Evolutionary conservation across 805 yeast genomes (phyloP).

Genomic region (Clavispora asparagi): DNA sequence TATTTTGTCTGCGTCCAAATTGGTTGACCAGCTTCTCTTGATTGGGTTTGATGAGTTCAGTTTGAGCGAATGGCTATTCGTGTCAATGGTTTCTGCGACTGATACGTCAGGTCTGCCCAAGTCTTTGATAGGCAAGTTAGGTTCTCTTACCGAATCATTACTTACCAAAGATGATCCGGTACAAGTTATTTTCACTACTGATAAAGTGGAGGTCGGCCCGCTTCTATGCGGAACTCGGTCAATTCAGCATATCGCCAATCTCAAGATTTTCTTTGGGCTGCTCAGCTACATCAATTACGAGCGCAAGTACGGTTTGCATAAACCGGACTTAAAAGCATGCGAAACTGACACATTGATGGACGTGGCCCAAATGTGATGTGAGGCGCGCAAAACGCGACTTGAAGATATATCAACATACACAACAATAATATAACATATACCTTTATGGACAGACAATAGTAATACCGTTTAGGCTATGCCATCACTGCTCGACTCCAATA

Average conservation of each 20-base stretch:
- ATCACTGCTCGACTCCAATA: background rate
- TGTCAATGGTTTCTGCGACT: conserved; percentile 59
- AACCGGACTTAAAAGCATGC: conserved; percentile 34
- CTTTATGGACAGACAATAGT: background rate
- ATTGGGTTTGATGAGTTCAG: conserved; percentile 74
- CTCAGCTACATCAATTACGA: conserved; percentile 63
- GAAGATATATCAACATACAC: background rate
- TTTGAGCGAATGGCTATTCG: conserved; percentile 78
- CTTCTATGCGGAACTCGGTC: conserved; percentile 39
- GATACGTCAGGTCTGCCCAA: conserved; percentile 23
- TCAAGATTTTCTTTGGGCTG: conserved; percentile 62
- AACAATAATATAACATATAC: background rate
- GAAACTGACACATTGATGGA: conserved; percentile 56
- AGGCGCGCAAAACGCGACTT: conserved; percentile 1
- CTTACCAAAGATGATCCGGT: conserved; percentile 33
- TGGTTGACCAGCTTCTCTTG: conserved; percentile 69
- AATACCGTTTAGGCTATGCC: background rate
- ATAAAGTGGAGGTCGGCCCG: conserved; percentile 29
- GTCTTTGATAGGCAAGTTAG: conserved; percentile 48
- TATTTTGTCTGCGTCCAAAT: conserved; percentile 61
- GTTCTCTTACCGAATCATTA: conserved; percentile 26
- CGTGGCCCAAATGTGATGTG: conserved; percentile 20
- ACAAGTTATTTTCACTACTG: conserved; percentile 29
- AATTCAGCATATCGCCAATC: conserved; percentile 38
- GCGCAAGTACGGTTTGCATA: conserved; percentile 49